These are phyloP conservation scores for Prunus mongolica DNA, from an alignment of 306 rosid species.

Conservation along the genomic window DNA sequence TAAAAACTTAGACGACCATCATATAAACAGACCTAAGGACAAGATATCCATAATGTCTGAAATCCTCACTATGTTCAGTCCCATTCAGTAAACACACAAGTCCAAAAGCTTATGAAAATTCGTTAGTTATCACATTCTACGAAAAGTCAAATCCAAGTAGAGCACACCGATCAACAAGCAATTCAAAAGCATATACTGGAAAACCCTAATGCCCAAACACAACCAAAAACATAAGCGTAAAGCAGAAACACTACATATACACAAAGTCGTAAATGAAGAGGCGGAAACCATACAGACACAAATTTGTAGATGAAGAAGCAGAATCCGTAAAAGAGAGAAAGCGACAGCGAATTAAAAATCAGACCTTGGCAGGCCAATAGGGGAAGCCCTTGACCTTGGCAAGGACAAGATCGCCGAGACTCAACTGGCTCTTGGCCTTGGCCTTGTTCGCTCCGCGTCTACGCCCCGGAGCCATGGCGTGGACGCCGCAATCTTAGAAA, in stretches of 20 bases:
- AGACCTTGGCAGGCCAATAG: conserved; percentile 96
- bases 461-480: conserved; percentile 89
- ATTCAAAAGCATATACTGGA: not conserved
- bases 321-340: conserved; percentile 8
- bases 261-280: not conserved
- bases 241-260: not conserved
- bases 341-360: conserved; percentile 6
- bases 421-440: conserved; percentile 59
- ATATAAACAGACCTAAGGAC: not conserved
- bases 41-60: not conserved
- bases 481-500: conserved; percentile 32
- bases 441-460: conserved; percentile 87
- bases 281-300: not conserved
- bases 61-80: not conserved
- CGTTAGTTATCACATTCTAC: not conserved
- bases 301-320: not conserved
- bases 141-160: not conserved
- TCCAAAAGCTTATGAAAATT: not conserved
- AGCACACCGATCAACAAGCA: not conserved
- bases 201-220: not conserved
- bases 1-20: not conserved
- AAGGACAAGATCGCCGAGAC: conserved; percentile 94
- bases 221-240: not conserved
- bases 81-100: not conserved
- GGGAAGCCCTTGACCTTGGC: conserved; percentile 99